Percentiles rank a stretch among this genome's conserved stretches.
Evolutionary conservation across 345 rosid genomes (phyloP).

Genomic region (Citrus australasica): DNA sequence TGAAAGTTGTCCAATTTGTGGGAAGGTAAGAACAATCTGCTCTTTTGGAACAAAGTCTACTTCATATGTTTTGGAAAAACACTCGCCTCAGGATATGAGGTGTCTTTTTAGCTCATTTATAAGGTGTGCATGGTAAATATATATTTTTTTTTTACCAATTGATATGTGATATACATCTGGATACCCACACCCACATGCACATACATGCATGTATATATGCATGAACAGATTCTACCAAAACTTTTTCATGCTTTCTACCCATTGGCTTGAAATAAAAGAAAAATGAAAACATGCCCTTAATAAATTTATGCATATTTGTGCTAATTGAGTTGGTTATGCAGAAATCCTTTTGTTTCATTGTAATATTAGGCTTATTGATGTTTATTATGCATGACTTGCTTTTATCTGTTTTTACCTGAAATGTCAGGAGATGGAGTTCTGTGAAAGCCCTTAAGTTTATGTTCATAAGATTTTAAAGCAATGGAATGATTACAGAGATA

Average conservation of each 20-base stretch:
- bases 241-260: background rate
- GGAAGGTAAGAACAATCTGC: constrained; percentile 38
- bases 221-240: background rate
- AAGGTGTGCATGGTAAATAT: background rate
- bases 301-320: background rate
- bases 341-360: background rate
- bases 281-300: background rate
- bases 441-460: constrained; percentile 37
- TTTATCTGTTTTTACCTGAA: background rate
- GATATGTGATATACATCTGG: too few relatives aligned
- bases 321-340: background rate
- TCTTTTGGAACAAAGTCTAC: background rate
- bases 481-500: constrained; percentile 15
- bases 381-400: constrained; percentile 6
- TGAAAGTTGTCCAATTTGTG: constrained; percentile 71
- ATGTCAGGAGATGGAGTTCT: constrained; percentile 50
- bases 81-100: background rate
- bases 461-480: constrained; percentile 3
- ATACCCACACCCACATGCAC: background rate
- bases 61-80: background rate
- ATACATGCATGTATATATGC: background rate
- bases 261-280: background rate
- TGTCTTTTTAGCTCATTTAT: background rate
- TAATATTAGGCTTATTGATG: background rate
- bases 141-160: background rate